Base-by-base conservation (phyloP, 2,329 filamentous ascomycete genomes). In the Neocucurbitaria cava region DNA sequence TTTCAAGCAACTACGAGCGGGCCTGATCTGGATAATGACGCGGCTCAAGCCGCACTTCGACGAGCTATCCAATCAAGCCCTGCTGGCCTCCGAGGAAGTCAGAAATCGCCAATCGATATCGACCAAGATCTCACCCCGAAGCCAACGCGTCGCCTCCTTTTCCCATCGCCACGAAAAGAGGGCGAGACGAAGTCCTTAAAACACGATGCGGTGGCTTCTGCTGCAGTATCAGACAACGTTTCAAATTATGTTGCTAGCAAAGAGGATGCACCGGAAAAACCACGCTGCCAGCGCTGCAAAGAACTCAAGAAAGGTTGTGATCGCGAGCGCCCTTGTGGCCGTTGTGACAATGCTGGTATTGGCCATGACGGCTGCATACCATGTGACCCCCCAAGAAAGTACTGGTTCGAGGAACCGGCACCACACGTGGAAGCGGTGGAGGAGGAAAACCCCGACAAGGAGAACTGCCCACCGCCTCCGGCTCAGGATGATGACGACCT, bases 81-180 rank as follows among this genome's bases (percentile, higher is more conserved):
- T 13, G 82, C 79, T 21, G 78, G 82, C 20, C 78, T 83, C 52
- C 70, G 78, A 51, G 80, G 80, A 52, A 77, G 71, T 43, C 79
- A 78, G 45, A 72, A 77, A 46, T 75, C 78, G 17, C 79, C 80
- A 2, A 79, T 83, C 55, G 79, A 85, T 56, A 70, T 83, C 31
- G 80, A 80, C 45, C 61, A 67, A 24, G 79, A 81, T 46, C 69
- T 85, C 13, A 86, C 85, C 3, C 84, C 85, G 2, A 85, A 81
- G 66, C 82, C 84, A 20, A 92, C 89, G 0, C 83, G 89, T 56
- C 83, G 91, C 53, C 76, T 93, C 2, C 80, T 95, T 1, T 95
- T 95, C 67, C 89, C 91, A 1, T 92, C 89, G 0, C 90, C 90
- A 2, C 83, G 87, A 39, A 89, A 89, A 61, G 84, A 86, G 26